Evolutionary conservation across 2,329 filamentous ascomycete genomes (phyloP).

Genomic region (Colletotrichum australisinense): DNA sequence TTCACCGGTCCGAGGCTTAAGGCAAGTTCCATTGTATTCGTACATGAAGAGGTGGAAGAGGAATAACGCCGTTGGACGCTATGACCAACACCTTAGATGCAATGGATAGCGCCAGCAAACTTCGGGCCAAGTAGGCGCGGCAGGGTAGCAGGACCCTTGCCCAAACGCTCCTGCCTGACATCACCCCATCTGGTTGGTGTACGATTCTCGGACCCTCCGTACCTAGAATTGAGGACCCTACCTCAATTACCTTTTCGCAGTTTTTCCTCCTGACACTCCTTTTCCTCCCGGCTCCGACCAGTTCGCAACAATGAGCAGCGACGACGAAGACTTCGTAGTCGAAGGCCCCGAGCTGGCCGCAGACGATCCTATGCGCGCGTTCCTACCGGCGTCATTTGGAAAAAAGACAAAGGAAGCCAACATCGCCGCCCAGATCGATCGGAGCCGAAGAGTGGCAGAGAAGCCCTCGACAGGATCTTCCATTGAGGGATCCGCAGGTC

Average conservation of each 20-base stretch:
- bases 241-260: not conserved
- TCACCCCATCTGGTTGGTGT: conserved; percentile 22
- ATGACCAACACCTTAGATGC: not conserved
- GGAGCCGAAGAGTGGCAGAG: conserved; percentile 72
- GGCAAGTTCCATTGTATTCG: too few species aligned
- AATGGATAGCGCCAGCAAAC: conserved; percentile 3
- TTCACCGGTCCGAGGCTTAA: too few species aligned
- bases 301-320: conserved; percentile 60
- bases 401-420: conserved; percentile 81
- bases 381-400: conserved; percentile 86
- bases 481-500: conserved; percentile 43
- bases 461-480: conserved; percentile 42
- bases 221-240: not conserved
- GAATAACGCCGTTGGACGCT: not conserved
- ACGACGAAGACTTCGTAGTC: conserved; percentile 70
- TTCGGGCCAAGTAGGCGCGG: conserved; percentile 5
- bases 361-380: conserved; percentile 79
- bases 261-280: not conserved
- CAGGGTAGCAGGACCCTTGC: conserved; percentile 20
- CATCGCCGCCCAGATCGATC: conserved; percentile 83
- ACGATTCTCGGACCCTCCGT: not conserved
- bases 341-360: conserved; percentile 65
- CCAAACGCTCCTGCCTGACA: conserved; percentile 29
- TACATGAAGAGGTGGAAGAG: not conserved
- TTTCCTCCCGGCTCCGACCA: not conserved